phyloP scores from a whole-genome alignment of 352 stramenopile species.

The Pythium brachiatum region DNA sequence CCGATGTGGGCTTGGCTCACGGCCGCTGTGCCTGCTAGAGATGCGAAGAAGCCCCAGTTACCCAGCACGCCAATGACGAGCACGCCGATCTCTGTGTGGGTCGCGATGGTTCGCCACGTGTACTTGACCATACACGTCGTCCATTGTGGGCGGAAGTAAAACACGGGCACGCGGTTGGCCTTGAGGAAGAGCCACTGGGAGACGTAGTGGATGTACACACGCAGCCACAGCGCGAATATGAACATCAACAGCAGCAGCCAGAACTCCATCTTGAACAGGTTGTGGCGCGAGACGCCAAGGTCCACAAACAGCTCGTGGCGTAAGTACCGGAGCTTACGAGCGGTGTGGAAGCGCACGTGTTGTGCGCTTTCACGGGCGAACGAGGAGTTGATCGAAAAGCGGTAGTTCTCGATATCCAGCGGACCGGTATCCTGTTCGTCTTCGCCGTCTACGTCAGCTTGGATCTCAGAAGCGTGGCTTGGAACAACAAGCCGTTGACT shows the following conservation, averaged over 20 bases:
- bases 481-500: not conserved
- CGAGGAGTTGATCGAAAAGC: slow-evolving; percentile 49
- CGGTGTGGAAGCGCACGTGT: slow-evolving; percentile 56
- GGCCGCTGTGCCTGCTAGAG: slow-evolving; percentile 39
- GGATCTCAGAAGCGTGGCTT: not conserved
- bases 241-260: slow-evolving; percentile 66
- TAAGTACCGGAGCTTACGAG: slow-evolving; percentile 78
- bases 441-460: not conserved
- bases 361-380: slow-evolving; percentile 43
- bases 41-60: slow-evolving; percentile 52
- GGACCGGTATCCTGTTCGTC: slow-evolving; percentile 12
- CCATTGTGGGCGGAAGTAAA: slow-evolving; percentile 63
- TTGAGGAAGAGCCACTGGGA: slow-evolving; percentile 83
- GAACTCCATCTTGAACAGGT: slow-evolving; percentile 69
- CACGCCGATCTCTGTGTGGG: slow-evolving; percentile 60
- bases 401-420: slow-evolving; percentile 46
- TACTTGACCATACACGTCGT: slow-evolving; percentile 86
- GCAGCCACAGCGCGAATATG: slow-evolving; percentile 77
- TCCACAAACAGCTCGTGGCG: slow-evolving; percentile 80
- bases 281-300: slow-evolving; percentile 39
- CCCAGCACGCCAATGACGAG: slow-evolving; percentile 55
- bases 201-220: slow-evolving; percentile 89
- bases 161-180: slow-evolving; percentile 67
- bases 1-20: slow-evolving; percentile 46
- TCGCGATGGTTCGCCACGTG: slow-evolving; percentile 62